Evolutionary conservation across 2,329 filamentous ascomycete genomes (phyloP).

Genomic region (Exophiala viscosa): DNA sequence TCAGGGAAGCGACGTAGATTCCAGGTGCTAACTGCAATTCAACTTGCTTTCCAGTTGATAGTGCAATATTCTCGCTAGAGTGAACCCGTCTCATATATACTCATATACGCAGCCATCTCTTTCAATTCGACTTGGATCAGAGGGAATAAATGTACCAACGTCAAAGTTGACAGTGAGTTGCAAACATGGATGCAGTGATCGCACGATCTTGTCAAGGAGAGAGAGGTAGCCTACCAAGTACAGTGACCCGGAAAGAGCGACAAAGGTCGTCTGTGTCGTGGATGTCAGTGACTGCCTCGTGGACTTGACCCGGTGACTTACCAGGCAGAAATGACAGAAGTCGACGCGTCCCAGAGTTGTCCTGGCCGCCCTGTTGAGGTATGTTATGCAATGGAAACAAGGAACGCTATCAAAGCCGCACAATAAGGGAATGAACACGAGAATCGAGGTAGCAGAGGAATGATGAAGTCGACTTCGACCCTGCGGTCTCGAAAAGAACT

Average conservation of each 20-base stretch:
- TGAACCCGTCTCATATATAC: neutral
- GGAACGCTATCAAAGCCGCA: conserved; percentile 6
- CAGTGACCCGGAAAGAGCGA: neutral
- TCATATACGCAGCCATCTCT: neutral
- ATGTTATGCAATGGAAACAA: neutral
- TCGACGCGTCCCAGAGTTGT: too few relatives aligned
- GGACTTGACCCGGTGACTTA: neutral
- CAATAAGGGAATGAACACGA: neutral
- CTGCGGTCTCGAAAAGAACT: conserved; percentile 8
- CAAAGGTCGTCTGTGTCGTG: neutral
- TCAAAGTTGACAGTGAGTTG: too few relatives aligned
- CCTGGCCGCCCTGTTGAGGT: neutral
- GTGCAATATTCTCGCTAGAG: neutral
- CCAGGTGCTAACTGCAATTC: neutral
- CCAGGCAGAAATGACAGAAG: neutral
- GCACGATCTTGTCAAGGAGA: neutral
- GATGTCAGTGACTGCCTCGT: neutral
- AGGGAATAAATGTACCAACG: too few relatives aligned
- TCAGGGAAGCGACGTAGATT: neutral
- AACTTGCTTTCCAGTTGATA: neutral
- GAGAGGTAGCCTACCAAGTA: neutral
- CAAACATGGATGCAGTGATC: neutral
- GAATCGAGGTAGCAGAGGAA: neutral
- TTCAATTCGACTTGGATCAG: neutral
- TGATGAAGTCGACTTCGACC: conserved; percentile 12